A percentile compares a stretch with the other conserved stretches of the same genome.
Evolutionary conservation across 1,284 basidiomycete genomes (phyloP).

Genomic region (Ceratobasidium papillatum): DNA sequence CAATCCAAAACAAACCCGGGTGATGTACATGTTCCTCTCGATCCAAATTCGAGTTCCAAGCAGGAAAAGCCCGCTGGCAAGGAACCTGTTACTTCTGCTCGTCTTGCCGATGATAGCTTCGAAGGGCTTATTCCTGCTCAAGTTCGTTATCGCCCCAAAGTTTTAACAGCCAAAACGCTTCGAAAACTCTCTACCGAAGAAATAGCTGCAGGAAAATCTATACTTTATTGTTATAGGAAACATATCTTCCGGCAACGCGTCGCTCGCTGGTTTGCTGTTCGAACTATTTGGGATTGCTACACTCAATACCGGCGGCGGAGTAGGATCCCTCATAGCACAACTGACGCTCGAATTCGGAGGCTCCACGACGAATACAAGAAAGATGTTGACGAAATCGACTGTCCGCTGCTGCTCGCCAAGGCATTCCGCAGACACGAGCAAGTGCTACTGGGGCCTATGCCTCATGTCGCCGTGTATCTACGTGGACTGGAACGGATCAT

Average conservation of each 20-base stretch:
- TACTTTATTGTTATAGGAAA: conserved; percentile 25
- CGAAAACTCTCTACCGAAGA: neutral
- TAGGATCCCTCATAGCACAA: neutral
- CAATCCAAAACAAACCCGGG: neutral
- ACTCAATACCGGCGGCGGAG: conserved; percentile 1
- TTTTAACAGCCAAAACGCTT: neutral
- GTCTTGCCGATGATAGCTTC: neutral
- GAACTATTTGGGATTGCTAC: conserved; percentile 19
- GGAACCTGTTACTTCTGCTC: too few relatives aligned
- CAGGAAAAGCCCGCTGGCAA: too few relatives aligned
- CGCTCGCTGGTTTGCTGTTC: neutral
- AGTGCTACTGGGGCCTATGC: conserved; percentile 30
- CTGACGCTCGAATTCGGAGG: conserved; percentile 7
- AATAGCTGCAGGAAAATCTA: neutral
- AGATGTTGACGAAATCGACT: neutral
- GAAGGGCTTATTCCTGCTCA: conserved; percentile 10
- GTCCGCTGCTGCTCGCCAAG: neutral
- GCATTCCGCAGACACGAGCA: neutral
- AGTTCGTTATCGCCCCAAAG: neutral
- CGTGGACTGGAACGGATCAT: conserved; percentile 8
- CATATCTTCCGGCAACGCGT: conserved; percentile 10
- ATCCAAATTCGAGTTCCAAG: neutral
- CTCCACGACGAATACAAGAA: conserved; percentile 32
- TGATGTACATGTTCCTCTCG: too few relatives aligned
- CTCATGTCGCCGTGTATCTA: conserved; percentile 16